Base-by-base conservation (phyloP, 768 basidiomycete genomes). In the Tricholoma flavovirens region DNA sequence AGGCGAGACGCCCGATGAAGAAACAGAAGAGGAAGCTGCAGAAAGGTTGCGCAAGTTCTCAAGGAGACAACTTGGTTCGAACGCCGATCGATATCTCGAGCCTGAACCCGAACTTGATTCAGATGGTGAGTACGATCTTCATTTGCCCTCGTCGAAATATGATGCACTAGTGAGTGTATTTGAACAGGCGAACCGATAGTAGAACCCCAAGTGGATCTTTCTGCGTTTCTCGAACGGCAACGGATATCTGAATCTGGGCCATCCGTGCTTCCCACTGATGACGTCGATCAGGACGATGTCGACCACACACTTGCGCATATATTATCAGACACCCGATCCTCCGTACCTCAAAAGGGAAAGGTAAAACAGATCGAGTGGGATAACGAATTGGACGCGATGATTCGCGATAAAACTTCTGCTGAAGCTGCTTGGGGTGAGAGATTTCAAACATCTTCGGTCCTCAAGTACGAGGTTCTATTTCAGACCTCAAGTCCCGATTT, bases 151-250 rank as follows among this genome's bases (percentile, higher is more conserved):
- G 8, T 36, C 11, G 48, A 15, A 14, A 43, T 30, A n/a, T 54
- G 26, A 32, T 52, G 5, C 26, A 40, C 26, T 48, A 35, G 12
- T 19, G 19, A 35, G 45, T 11, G 12, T 17, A 6, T 22, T 19
- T 49, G 17, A 14, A 30, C n/a, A 87, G 87, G 88, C 3, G 85
- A 89, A 67, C 83, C 79, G 7, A 75, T 81, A 12, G 66, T 76
- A 0, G 88, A 90, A 56, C 87, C 86, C 3, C 87, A 91, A 65
- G 77, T 90, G 7, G 88, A 92, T 69, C 63, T 92, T 1, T 80
- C 86, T 0, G 57, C 72, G 0, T 88, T 92, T 61, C 73, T 90
- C 33, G 85, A 82, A 57, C 79, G 72, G 55, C 89, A 91, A 61
- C 74, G 77, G 50, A 66, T 80, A 38, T 74, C 77, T 0, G 80